Conservation (phyloP, 176 grass and related monocot genomes). For the Juncus inflexus region DNA sequence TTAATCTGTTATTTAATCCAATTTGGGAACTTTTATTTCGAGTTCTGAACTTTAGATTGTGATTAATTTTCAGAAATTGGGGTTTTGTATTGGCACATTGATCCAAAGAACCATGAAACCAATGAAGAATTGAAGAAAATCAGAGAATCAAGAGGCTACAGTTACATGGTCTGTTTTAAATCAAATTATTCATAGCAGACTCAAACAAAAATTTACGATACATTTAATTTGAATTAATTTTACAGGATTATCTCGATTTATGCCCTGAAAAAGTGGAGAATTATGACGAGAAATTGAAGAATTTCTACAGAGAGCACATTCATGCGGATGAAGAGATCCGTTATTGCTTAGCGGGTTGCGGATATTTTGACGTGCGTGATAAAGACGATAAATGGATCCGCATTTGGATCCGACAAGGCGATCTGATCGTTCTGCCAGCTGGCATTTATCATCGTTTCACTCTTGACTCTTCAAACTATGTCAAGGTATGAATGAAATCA, state of each 20-base stretch:
- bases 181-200: not conserved
- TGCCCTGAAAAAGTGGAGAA: slow-evolving; percentile 80
- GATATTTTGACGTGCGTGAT: slow-evolving; percentile 77
- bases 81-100: slow-evolving; percentile 70
- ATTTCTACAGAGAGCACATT: slow-evolving; percentile 81
- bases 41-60: not conserved
- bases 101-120: slow-evolving; percentile 67
- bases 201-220: not conserved
- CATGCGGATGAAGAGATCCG: slow-evolving; percentile 90
- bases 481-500: slow-evolving; percentile 41
- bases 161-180: slow-evolving; percentile 53
- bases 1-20: slow-evolving; percentile 2
- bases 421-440: slow-evolving; percentile 78
- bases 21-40: not conserved
- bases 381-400: slow-evolving; percentile 78
- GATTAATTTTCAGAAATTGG: slow-evolving; percentile 61
- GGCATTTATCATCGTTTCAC: slow-evolving; percentile 94
- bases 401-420: slow-evolving; percentile 81
- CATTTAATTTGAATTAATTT: not conserved
- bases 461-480: slow-evolving; percentile 51
- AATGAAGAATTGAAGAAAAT: slow-evolving; percentile 68
- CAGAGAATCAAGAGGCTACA: slow-evolving; percentile 74
- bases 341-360: slow-evolving; percentile 80
- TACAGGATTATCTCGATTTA: slow-evolving; percentile 74
- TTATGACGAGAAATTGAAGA: slow-evolving; percentile 85